A percentile compares a stretch with the other conserved stretches of the same genome.
Conservation (phyloP, 805 yeast species). For the Candida qinlingensis region DNA sequence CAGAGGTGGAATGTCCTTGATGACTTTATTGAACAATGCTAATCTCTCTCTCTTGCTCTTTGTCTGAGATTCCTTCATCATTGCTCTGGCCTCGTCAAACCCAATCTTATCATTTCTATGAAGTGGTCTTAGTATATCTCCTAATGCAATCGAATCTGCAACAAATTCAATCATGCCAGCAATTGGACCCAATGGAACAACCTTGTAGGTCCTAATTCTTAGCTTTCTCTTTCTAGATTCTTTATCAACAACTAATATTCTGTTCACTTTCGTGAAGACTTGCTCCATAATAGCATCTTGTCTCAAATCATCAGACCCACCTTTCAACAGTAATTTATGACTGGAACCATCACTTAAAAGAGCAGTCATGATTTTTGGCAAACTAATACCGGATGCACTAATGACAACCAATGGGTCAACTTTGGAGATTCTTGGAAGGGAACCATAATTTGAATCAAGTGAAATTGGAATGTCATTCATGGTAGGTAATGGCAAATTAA, state of each 20-base stretch:
- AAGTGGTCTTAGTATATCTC: slow-evolving; percentile 59
- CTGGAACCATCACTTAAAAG: slow-evolving; percentile 49
- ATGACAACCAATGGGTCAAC: slow-evolving; percentile 45
- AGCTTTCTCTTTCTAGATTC: slow-evolving; percentile 54
- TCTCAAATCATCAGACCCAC: slow-evolving; percentile 85
- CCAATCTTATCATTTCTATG: slow-evolving; percentile 51
- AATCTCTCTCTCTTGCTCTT: slow-evolving; percentile 39
- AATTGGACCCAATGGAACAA: slow-evolving; percentile 81
- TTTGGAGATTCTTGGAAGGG: slow-evolving; percentile 40
- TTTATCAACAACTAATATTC: slow-evolving; percentile 49
- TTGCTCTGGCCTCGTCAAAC: slow-evolving; percentile 52
- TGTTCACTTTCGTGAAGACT: slow-evolving; percentile 83
- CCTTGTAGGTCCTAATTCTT: slow-evolving; percentile 77
- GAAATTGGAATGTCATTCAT: slow-evolving; percentile 38
- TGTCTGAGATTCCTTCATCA: slow-evolving; percentile 56
- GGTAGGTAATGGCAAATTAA: slow-evolving; percentile 66
- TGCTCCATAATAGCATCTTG: slow-evolving; percentile 98
- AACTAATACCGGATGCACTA: slow-evolving; percentile 81
- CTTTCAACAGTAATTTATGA: slow-evolving; percentile 66
- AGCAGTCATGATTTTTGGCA: slow-evolving; percentile 73
- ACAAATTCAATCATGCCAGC: slow-evolving; percentile 92
- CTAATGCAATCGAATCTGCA: slow-evolving; percentile 62
- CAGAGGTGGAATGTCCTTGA: slow-evolving; percentile 53
- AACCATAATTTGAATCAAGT: slow-evolving; percentile 36
- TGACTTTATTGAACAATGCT: slow-evolving; percentile 42